Base-by-base conservation (phyloP, 305 asterid species). In the Coffea humblotiana region DNA sequence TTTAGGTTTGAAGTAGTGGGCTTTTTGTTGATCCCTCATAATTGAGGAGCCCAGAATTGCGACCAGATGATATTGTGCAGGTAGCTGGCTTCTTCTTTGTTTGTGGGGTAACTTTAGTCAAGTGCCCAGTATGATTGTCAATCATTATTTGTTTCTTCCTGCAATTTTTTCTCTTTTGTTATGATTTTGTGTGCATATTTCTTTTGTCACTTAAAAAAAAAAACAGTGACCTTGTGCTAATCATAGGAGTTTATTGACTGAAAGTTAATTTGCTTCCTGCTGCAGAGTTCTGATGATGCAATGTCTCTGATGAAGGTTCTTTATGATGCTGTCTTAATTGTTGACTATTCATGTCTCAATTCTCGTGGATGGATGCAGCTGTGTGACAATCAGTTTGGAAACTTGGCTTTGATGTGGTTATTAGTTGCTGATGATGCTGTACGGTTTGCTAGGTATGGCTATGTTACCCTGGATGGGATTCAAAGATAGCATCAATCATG, bases 341-440 rank as follows among this genome's bases (percentile, higher is more conserved):
- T 86, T 54, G 92, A 92, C 71, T 87, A 86, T 82, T 88, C 95
- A 48, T 90, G 70, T 85, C 71, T 85, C 81, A 81, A 83, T 72
- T 86, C 88, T 45, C 85, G 88, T 83, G 88, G 85, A 84, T 88
- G 92, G 91, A 81, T 84, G 79, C 89, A 85, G 65, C 79, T 87
- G 60, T 80, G 80, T 45, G 89, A 85, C 69, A 76, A 78, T 71
- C 86, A 82, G 80, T 81, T 83, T 16, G 87, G 86, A 77, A 86
- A 83, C 80, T 79, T 94, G 77, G 91, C 97, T 74, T 70, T 92
- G 47, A 52, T 83, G 73, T 90, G 97, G 98, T 90, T 89, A 78
- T 71, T 92, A 73, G 92, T 91, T 80, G 92, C 84, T 65, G 93
- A 91, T 37, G 79, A 78, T 29, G 94, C 98, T 78, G 81, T 90